Conservation (phyloP, 352 stramenopile genomes). For the Phytophthora litchii region DNA sequence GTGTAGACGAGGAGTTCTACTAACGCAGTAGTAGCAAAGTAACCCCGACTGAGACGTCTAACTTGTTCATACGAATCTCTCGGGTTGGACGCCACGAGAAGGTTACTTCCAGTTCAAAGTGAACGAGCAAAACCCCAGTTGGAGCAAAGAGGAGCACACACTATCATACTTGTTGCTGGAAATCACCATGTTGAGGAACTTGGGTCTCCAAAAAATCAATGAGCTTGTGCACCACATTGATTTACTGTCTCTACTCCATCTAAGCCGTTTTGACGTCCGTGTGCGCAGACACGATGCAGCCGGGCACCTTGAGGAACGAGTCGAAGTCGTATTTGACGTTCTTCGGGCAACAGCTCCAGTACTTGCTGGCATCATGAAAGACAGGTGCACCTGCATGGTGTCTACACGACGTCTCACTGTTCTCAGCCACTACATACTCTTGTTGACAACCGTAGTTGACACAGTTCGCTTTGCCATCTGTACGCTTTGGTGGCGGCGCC, state of each 20-base stretch:
- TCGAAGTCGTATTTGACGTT: constrained; percentile 95
- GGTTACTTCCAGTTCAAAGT: no score
- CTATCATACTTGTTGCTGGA: constrained; percentile 12
- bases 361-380: constrained; percentile 94
- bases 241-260: constrained; percentile 20
- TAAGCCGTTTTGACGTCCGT: constrained; percentile 68
- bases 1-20: constrained; percentile 84
- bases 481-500: constrained; percentile 48
- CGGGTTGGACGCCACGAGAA: no score
- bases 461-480: constrained; percentile 91
- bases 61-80: no score
- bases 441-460: constrained; percentile 93
- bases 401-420: constrained; percentile 69
- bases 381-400: constrained; percentile 90
- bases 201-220: constrained; percentile 12
- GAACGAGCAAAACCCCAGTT: not conserved
- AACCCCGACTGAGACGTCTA: no score
- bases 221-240: not conserved
- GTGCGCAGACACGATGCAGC: constrained; percentile 86
- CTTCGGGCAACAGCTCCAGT: constrained; percentile 94
- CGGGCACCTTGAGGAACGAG: constrained; percentile 91
- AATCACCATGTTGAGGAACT: constrained; percentile 24
- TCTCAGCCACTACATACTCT: constrained; percentile 92
- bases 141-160: not conserved
- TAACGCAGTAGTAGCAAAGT: constrained; percentile 11